phyloP scores from a whole-genome alignment of 441 rosid species.

The Erodium moschatum region DNA sequence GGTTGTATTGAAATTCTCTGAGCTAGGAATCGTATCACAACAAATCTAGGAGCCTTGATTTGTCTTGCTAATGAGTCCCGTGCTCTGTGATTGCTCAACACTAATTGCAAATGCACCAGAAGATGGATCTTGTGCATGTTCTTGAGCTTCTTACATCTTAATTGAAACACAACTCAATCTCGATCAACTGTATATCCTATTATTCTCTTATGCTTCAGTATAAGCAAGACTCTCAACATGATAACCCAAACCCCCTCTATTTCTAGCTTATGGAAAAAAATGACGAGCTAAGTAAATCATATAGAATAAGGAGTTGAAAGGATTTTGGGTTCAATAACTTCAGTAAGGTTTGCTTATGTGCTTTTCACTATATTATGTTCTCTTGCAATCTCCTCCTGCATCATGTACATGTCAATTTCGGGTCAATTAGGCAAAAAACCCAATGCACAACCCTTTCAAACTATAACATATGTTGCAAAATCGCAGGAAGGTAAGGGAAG shows the following conservation, averaged over 20 bases:
- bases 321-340: background rate
- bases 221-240: background rate
- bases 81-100: no score
- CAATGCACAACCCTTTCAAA: background rate
- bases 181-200: background rate
- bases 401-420: background rate
- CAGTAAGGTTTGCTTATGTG: background rate
- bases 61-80: background rate
- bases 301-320: background rate
- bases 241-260: background rate
- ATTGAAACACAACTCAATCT: no score
- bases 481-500: conserved; percentile 82
- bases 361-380: background rate
- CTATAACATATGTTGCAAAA: conserved; percentile 19
- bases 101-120: no score
- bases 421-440: background rate
- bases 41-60: background rate
- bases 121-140: no score
- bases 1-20: background rate
- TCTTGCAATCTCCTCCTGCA: background rate
- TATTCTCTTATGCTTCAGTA: background rate
- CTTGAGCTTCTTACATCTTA: no score
- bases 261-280: background rate
- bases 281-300: background rate
- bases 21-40: background rate